Evolutionary conservation across 2,329 filamentous ascomycete species (phyloP).

Genomic region (Venturia pyrina): DNA sequence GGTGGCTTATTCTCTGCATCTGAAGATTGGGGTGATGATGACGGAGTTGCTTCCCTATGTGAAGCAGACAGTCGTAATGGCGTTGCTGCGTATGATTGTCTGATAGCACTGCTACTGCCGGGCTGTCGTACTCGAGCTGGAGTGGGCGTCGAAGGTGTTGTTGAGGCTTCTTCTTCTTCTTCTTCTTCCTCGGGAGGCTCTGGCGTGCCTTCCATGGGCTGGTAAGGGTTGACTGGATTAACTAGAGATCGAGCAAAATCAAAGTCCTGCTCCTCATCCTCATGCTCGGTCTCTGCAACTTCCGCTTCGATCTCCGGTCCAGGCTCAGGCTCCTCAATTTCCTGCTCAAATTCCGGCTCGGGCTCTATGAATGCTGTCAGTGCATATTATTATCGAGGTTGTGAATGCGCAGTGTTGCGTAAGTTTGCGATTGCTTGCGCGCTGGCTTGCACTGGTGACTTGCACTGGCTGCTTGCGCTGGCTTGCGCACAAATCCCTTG

Average conservation of each 20-base stretch:
- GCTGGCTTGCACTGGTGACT: no score
- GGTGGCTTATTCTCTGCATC: slow-evolving; percentile 74
- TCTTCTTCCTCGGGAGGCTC: neutral
- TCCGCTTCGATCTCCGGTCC: slow-evolving; percentile 23
- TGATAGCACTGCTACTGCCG: neutral
- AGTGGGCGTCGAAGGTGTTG: slow-evolving; percentile 7
- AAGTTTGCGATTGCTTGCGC: no score
- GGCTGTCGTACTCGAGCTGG: slow-evolving; percentile 3
- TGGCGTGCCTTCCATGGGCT: slow-evolving; percentile 7
- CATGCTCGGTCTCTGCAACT: slow-evolving; percentile 32
- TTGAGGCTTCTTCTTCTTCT: slow-evolving; percentile 1
- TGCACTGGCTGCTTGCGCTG: no score
- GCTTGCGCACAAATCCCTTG: no score
- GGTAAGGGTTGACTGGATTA: slow-evolving; percentile 9
- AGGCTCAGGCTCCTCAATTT: slow-evolving; percentile 32
- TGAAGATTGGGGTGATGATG: slow-evolving; percentile 52
- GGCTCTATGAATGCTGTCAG: slow-evolving; percentile 14
- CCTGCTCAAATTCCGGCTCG: slow-evolving; percentile 10
- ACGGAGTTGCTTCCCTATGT: slow-evolving; percentile 2
- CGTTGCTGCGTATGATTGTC: neutral
- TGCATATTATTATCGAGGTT: no score
- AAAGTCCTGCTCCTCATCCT: slow-evolving; percentile 33
- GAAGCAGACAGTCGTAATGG: neutral
- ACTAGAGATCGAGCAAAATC: slow-evolving; percentile 7
- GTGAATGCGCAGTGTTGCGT: no score